These are phyloP conservation scores for Casuarina glauca DNA, from an alignment of 306 rosid genomes.

Conservation along the genomic window DNA sequence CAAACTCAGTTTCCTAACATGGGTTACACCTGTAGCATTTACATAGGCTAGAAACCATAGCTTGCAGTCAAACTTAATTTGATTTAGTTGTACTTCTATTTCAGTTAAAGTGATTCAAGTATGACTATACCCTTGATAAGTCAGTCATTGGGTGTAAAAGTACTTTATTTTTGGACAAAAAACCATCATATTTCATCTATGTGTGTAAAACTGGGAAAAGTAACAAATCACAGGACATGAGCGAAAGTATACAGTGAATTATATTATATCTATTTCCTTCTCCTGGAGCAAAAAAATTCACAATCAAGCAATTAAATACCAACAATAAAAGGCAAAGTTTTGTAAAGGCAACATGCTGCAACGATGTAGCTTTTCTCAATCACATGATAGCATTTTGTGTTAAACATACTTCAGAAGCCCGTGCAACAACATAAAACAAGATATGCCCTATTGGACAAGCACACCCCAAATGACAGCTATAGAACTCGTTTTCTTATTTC, in stretches of 20 bases:
- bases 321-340: background rate
- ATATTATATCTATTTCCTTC: background rate
- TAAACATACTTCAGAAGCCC: too few species aligned
- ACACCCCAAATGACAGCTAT: too few species aligned
- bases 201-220: background rate
- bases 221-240: background rate
- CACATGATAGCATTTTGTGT: background rate
- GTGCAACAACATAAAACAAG: too few species aligned
- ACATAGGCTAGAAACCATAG: background rate
- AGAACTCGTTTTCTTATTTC: too few species aligned
- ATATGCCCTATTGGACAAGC: too few species aligned
- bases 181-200: background rate
- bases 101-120: background rate
- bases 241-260: background rate
- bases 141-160: slow-evolving; percentile 3
- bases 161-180: slow-evolving; percentile 1
- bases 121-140: slow-evolving; percentile 11
- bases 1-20: background rate
- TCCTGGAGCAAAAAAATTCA: background rate
- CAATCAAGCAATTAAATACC: background rate
- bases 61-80: background rate
- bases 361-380: background rate
- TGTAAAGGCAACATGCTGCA: background rate
- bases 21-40: background rate
- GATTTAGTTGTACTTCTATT: background rate